Conservation (phyloP, 805 yeast genomes). For the Candida bentonensis region DNA sequence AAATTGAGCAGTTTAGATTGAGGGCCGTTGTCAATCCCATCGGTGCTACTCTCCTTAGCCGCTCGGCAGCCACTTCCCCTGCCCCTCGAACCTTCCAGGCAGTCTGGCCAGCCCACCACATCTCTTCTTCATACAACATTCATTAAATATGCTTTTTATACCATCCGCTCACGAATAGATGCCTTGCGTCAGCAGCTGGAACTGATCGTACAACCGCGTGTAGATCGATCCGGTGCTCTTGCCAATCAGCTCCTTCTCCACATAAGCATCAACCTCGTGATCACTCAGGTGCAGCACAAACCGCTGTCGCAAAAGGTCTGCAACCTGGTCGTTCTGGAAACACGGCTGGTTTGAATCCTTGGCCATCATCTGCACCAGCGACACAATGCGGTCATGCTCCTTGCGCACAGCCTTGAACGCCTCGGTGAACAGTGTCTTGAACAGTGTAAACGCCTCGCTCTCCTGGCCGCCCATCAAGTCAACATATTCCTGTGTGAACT, state of each 20-base stretch:
- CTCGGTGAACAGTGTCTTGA: slow-evolving; percentile 47
- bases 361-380: slow-evolving; percentile 88
- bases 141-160: not conserved
- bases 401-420: slow-evolving; percentile 65
- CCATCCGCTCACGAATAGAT: slow-evolving; percentile 37
- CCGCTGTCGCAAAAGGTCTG: slow-evolving; percentile 64
- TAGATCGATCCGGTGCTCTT: slow-evolving; percentile 79
- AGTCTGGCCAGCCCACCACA: too few relatives aligned
- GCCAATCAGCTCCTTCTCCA: slow-evolving; percentile 60
- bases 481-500: slow-evolving; percentile 76
- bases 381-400: slow-evolving; percentile 58
- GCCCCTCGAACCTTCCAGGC: too few relatives aligned
- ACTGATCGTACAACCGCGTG: slow-evolving; percentile 88
- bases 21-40: too few relatives aligned
- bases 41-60: too few relatives aligned
- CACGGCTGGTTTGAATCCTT: slow-evolving; percentile 84
- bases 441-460: slow-evolving; percentile 44
- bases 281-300: slow-evolving; percentile 67
- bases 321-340: slow-evolving; percentile 70
- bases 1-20: too few relatives aligned
- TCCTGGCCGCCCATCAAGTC: slow-evolving; percentile 75
- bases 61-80: too few relatives aligned
- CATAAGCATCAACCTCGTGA: slow-evolving; percentile 58
- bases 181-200: slow-evolving; percentile 89
- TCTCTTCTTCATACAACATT: too few relatives aligned